Base-by-base conservation (phyloP, 495 filamentous ascomycete genomes). In the Jackrogersella multiformis region DNA sequence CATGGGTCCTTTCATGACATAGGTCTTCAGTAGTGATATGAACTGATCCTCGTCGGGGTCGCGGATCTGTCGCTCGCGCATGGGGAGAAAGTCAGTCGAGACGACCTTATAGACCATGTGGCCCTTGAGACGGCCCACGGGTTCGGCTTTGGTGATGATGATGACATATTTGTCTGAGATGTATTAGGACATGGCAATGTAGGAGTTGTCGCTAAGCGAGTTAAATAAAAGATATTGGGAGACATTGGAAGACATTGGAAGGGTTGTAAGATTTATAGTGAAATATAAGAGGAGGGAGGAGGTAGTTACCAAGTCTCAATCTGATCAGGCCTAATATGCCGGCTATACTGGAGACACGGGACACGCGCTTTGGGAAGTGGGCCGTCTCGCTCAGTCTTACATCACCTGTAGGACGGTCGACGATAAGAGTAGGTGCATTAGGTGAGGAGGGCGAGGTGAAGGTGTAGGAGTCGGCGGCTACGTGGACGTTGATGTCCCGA, bases 371-470 rank as follows among this genome's bases (percentile, higher is more conserved):
- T 8, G 87, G 87, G 10, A 91, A 79, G 20, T 92, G 78, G 52
- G 88, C 84, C 24, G 90, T 88, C 86, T 97, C 89, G 70, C 86
- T 90, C 41, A 99, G 84, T 10, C 92, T 86, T 23, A 97, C 78
- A 76, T 97, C 95, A 52, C 95, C 95, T n/a, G 92, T 93, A 15
- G 95, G 95, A 38, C 95, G 87, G 66, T 96, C 93, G 46, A 99
- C 84, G 23, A 96, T 89, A 13, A 99, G 85, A 9, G 93, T 90
- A 8, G 92, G 92, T 26, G 93, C 87, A 76, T 90, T 87, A 61
- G 93, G 94, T 10, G 92, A 93, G 3, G 96, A 98, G 8, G 95
- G 96, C 1, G 95, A 99, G 18, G 91, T 92, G 79, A 99, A 99
- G 69, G 93, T 92, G 84, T 99, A 99, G 73, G 94, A 89, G 58